Evolutionary conservation across 1,284 basidiomycete genomes (phyloP).

Genomic region (Xanthoconium separans): DNA sequence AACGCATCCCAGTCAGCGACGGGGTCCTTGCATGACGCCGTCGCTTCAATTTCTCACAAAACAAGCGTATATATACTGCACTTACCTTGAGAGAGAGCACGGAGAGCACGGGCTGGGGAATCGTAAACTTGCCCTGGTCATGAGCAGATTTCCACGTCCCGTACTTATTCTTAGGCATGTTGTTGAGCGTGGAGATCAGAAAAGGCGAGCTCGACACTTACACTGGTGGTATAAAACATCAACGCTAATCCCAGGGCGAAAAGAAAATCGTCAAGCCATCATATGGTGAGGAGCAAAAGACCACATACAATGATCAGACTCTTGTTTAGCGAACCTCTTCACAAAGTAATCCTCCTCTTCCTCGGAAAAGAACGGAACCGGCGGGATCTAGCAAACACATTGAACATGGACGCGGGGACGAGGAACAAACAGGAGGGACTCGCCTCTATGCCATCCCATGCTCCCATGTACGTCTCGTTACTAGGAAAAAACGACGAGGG

Average conservation of each 20-base stretch:
- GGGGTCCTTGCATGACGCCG: conserved; percentile 45
- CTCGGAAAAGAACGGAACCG: conserved; percentile 54
- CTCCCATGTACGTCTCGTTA: conserved; percentile 47
- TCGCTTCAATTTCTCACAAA: background rate
- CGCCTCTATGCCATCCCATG: conserved; percentile 36
- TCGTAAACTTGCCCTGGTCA: conserved; percentile 56
- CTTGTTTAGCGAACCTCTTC: conserved; percentile 53
- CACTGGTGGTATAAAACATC: conserved; percentile 55
- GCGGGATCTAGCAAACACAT: conserved; percentile 45
- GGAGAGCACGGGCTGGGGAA: conserved; percentile 55
- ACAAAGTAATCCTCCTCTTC: conserved; percentile 69
- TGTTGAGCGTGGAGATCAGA: background rate
- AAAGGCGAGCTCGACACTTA: conserved; percentile 20
- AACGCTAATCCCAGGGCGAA: conserved; percentile 38
- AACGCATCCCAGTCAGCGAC: conserved; percentile 60
- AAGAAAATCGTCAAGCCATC: background rate
- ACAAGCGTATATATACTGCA: background rate
- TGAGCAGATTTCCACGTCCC: conserved; percentile 50
- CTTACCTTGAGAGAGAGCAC: conserved; percentile 54
- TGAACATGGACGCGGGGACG: background rate
- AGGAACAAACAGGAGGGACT: background rate
- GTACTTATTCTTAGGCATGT: conserved; percentile 45
- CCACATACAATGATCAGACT: conserved; percentile 58
- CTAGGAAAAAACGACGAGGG: conserved; percentile 54
- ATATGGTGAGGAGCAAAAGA: background rate